phyloP scores from a whole-genome alignment of 306 rosid species.

The Pyrus bretschneideri region DNA sequence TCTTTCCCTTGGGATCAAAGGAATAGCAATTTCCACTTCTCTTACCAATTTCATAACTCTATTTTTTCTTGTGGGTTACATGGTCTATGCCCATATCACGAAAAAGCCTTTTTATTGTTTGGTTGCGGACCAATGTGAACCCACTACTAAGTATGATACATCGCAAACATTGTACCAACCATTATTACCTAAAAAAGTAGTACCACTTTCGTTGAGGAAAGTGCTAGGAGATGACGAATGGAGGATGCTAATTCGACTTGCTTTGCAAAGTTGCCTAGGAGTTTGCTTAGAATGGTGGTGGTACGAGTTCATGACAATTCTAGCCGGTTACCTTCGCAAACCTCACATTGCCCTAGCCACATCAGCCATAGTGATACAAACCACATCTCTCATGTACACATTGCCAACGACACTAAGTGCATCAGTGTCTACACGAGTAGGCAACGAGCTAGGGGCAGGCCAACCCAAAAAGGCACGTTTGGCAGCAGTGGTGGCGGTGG shows the following conservation, averaged over 20 bases:
- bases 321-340: slow-evolving; percentile 23
- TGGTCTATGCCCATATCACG: slow-evolving; percentile 18
- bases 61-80: slow-evolving; percentile 44
- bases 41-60: slow-evolving; percentile 59
- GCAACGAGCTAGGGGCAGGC: slow-evolving; percentile 32
- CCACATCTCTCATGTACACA: slow-evolving; percentile 32
- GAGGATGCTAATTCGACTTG: slow-evolving; percentile 44
- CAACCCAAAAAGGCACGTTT: slow-evolving; percentile 17
- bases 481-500: slow-evolving; percentile 13
- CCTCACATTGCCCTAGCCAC: slow-evolving; percentile 25
- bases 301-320: slow-evolving; percentile 29
- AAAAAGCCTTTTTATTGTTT: neutral
- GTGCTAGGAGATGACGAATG: slow-evolving; percentile 13
- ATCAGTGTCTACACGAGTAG: slow-evolving; percentile 23
- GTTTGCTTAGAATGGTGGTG: slow-evolving; percentile 98
- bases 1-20: slow-evolving; percentile 60
- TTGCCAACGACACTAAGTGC: slow-evolving; percentile 23
- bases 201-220: neutral
- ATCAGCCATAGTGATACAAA: slow-evolving; percentile 34
- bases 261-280: slow-evolving; percentile 61
- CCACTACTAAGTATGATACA: slow-evolving; percentile 11
- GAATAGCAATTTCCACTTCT: slow-evolving; percentile 61
- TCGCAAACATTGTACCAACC: neutral
- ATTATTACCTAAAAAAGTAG: neutral
- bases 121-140: neutral